Base-by-base conservation (phyloP, 2,329 filamentous ascomycete species). In the Phyllosticta paracitricarpa region DNA sequence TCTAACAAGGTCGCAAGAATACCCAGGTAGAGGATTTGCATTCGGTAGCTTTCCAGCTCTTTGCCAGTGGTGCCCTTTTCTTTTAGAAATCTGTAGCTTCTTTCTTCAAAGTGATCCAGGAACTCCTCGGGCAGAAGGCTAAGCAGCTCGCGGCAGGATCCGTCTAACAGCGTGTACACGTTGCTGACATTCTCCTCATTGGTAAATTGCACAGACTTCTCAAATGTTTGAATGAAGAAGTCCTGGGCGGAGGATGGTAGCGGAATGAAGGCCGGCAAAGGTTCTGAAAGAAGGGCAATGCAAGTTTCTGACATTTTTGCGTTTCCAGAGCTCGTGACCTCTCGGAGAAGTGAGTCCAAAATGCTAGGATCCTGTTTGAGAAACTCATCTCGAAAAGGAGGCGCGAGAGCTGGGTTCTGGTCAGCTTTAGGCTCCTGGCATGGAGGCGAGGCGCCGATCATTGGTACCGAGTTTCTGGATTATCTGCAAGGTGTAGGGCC, bases 401-500 rank as follows among this genome's bases (percentile, higher is more conserved):
- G 40, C 6, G 61, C 56, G 59, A 22, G 54, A 4, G 48, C 61
- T 63, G 22, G 7, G 26, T 6, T 14, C 9, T 24, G 12, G n/a
- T 63, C 55, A 57, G 55, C 22, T 28, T 54, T 54, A 22, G 9
- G 24, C 4, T 4, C 3, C 9, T 54, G 8, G 19, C 3, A 33
- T 3, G 9, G 8, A 56, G 12, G 28, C 28, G 28, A 30, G 28
- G 24, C 10, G 28, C 35, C 24, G n/a, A 56, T 56, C 28, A 56
- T 17, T 10, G 62, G 28, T 73, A 82, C 81, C 77, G 30, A 85
- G 76, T 48, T 66, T 69, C n/a, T 76, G 69, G 51, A 85, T 68
- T 28, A 84, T 72, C 30, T 75, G 71, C 61, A 84, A 66, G 4
- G 81, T 76, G 63, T 80, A 79, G 3, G 77, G 73, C 70, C 81